Base-by-base conservation (phyloP, 75 land plant species). In the Azolla pinnata region DNA sequence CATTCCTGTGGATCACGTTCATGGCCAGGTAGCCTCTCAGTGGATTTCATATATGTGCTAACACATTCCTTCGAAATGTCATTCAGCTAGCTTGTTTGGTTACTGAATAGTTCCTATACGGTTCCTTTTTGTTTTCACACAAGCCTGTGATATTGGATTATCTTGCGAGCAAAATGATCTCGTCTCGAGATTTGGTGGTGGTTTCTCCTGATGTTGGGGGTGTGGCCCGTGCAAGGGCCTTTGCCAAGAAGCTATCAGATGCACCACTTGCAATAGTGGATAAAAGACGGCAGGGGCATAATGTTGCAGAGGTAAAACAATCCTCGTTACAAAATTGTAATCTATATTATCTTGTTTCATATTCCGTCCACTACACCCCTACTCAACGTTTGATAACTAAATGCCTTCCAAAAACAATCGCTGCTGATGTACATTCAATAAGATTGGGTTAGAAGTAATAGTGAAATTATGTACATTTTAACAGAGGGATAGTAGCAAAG, bases 131-230 rank as follows among this genome's bases (percentile, higher is more conserved):
- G 4, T 46, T 27, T 44, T n/a, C n/a, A n/a, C n/a, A n/a, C n/a
- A n/a, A 90, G 92, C 92, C 92, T 74, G 96, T 90, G 33, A 81
- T 90, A 44, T 79, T 90, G 45, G 96, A 90, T 73, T 90, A 90
- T 59, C 81, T 90, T 33, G 96, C 96, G 21, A 90, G 96, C 82
- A 90, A 90, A 75, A 76, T 76, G 44, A 86, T 86, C 32, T 68
- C 70, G 30, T 79, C 82, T 16, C 56, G 81, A 60, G 96, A 90
- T 66, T 67, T 86, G 71, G 96, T 90, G 16, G 96, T 90, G 51
- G 96, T 90, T 61, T 90, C 96, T 10, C 96, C 96, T 53, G 96
- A 90, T 79, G 96, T 90, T 63, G 96, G 96, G 8, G 96, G 96
- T 55, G 96, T 90, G 45, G 87, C 96, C 32, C 82, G 96, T 40